phyloP scores from a whole-genome alignment of 495 filamentous ascomycete species.

The Parachaetomium inaequale region DNA sequence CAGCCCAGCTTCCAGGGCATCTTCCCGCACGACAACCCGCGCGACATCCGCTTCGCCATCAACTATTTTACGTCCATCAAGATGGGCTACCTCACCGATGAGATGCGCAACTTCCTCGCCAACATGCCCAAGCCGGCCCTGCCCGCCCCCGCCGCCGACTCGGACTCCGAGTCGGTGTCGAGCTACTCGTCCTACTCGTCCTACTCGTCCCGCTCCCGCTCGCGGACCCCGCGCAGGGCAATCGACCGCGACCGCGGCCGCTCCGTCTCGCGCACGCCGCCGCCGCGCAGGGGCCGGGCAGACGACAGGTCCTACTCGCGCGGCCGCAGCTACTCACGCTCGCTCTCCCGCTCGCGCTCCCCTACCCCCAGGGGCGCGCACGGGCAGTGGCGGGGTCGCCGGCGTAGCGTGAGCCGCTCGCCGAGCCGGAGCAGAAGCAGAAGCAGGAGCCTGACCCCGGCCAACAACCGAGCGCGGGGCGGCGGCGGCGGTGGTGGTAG shows the following conservation, averaged over 20 bases:
- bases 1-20: constrained; percentile 77
- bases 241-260: constrained; percentile 26
- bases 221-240: constrained; percentile 31
- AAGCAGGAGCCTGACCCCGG: constrained; percentile 6
- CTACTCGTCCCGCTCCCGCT: constrained; percentile 46
- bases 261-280: constrained; percentile 42
- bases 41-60: constrained; percentile 93
- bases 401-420: constrained; percentile 22
- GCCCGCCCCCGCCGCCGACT: constrained; percentile 55
- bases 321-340: constrained; percentile 38
- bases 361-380: constrained; percentile 27
- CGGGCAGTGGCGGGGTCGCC: neutral
- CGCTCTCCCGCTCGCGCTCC: constrained; percentile 31
- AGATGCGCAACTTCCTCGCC: constrained; percentile 86
- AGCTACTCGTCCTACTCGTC: constrained; percentile 67
- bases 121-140: constrained; percentile 75
- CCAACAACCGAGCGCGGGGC: neutral
- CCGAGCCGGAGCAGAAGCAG: constrained; percentile 22
- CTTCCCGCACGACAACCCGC: constrained; percentile 84
- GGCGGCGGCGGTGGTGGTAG: neutral
- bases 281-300: constrained; percentile 31
- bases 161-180: constrained; percentile 58
- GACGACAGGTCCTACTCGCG: constrained; percentile 37
- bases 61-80: constrained; percentile 99
- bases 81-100: constrained; percentile 90